These are phyloP conservation scores for Termitomyces sp. DNA, from an alignment of 768 basidiomycete species.

Conservation along the genomic window DNA sequence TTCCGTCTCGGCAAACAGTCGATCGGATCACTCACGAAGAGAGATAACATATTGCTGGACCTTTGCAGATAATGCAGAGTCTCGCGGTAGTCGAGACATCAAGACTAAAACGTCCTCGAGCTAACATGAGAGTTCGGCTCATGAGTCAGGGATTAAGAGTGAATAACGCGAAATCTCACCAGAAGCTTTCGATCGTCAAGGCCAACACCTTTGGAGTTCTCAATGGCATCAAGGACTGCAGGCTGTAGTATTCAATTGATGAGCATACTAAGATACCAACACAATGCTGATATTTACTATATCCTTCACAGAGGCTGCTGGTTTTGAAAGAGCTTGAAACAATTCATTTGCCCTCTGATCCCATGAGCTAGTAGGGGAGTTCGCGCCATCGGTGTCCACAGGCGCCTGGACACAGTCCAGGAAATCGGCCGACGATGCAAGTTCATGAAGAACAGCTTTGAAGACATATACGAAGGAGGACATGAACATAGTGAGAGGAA, in stretches of 20 bases:
- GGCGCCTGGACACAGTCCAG: conserved; percentile 19
- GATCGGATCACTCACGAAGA: conserved; percentile 39
- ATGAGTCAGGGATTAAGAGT: not conserved
- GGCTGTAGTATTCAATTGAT: conserved; percentile 24
- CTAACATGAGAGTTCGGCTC: conserved; percentile 27
- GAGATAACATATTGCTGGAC: conserved; percentile 48
- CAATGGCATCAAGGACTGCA: conserved; percentile 43
- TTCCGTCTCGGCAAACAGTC: conserved; percentile 8
- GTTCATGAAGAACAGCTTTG: conserved; percentile 10
- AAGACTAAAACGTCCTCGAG: conserved; percentile 57
- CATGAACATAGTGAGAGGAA: conserved; percentile 7
- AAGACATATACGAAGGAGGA: not conserved
- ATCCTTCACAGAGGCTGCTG: conserved; percentile 20
- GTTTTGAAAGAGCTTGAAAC: conserved; percentile 22
- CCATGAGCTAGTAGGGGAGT: conserved; percentile 10
- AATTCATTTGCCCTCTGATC: conserved; percentile 24
- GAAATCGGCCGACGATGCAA: conserved; percentile 22
- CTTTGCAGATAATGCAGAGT: conserved; percentile 23
- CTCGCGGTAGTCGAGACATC: conserved; percentile 46
- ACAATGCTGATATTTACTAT: conserved; percentile 20
- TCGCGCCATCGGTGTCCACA: conserved; percentile 29
- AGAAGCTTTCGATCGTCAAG: conserved; percentile 59
- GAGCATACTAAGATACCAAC: not conserved
- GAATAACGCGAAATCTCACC: conserved; percentile 27
- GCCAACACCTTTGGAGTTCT: conserved; percentile 30